Conservation (phyloP, 257 asterid species). For the Perilla frutescens region DNA sequence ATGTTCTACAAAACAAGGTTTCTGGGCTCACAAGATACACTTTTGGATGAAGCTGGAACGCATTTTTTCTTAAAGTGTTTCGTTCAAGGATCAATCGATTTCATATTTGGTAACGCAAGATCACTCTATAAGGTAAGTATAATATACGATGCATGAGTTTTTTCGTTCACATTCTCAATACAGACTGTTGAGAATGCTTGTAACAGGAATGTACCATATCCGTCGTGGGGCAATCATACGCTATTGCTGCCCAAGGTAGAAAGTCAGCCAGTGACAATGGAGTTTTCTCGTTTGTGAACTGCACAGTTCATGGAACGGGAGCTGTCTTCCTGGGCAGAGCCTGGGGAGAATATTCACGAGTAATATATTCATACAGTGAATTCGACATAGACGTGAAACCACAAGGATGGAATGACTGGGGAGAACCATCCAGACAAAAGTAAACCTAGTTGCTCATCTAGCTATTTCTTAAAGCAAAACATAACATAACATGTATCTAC, state of each 20-base stretch:
- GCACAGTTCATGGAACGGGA: slow-evolving; percentile 51
- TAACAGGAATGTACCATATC: slow-evolving; percentile 58
- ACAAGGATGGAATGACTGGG: slow-evolving; percentile 70
- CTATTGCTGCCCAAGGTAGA: slow-evolving; percentile 73
- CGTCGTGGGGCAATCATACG: slow-evolving; percentile 41
- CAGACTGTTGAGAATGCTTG: background rate
- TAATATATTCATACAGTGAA: slow-evolving; percentile 50
- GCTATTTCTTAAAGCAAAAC: background rate
- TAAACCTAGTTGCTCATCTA: slow-evolving; percentile 16
- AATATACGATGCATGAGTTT: too few relatives aligned
- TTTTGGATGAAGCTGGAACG: slow-evolving; percentile 62
- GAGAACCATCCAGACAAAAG: slow-evolving; percentile 39
- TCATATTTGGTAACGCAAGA: slow-evolving; percentile 72
- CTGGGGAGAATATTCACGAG: slow-evolving; percentile 70
- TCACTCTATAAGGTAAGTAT: slow-evolving; percentile 64
- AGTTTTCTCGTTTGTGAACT: slow-evolving; percentile 68
- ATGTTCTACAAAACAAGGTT: slow-evolving; percentile 59
- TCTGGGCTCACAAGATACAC: slow-evolving; percentile 79
- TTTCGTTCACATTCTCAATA: background rate
- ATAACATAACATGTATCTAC: background rate
- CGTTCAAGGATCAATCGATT: slow-evolving; percentile 70
- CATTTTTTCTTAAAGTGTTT: slow-evolving; percentile 62
- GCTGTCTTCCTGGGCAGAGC: slow-evolving; percentile 68
- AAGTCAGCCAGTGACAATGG: slow-evolving; percentile 44
- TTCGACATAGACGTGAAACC: slow-evolving; percentile 47